Evolutionary conservation across 2,329 filamentous ascomycete genomes (phyloP), one percentile per base, ranked within the genome.

Genomic region (Madurella fahalii): DNA sequence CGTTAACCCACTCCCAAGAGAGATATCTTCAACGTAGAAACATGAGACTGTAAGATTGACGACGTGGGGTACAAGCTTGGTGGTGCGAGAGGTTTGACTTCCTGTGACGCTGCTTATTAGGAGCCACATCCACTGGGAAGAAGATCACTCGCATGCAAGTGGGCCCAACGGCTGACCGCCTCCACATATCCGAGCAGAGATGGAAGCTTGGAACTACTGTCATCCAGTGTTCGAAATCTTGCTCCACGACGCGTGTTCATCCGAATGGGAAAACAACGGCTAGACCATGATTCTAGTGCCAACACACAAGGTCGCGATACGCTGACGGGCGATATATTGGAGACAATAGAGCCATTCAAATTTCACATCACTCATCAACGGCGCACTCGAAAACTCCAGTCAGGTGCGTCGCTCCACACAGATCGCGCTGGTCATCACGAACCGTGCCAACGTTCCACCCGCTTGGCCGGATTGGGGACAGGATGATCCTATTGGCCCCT

Each of bases 401-500:
- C 31, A 37, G 9, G 34, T 12, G 34, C 34, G 9, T 11, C 13
- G 2, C 34, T 15, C 34, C 34, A 4, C 34, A 12, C 11, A 37
- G 34, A 12, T 37, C 34, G 25, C 25, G 25, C 25, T 25, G 25
- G 25, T 16, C 37, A 20, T 25, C 37, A 4, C 31, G n/a, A 8
- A 11, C 37, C 18, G 25, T 16, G 45, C 15, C 30, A 43, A 39
- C 13, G 37, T 31, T 18, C 40, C 48, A 37, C 40, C 44, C 45
- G 40, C 39, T 15, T 47, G 44, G 40, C 42, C 31, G 32, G 4
- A 4, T 25, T 18, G 15, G 7, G 40, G n/a, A 45, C 31, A 39
- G 9, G 16, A n/a, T 37, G 8, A 13, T 31, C 43, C 49, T 40
- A 53, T 54, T 54, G 51, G 50, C 31, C 49, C 53, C 25, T 39